phyloP scores from a whole-genome alignment of 2,329 filamentous ascomycete species.

The Bisporella sp. region DNA sequence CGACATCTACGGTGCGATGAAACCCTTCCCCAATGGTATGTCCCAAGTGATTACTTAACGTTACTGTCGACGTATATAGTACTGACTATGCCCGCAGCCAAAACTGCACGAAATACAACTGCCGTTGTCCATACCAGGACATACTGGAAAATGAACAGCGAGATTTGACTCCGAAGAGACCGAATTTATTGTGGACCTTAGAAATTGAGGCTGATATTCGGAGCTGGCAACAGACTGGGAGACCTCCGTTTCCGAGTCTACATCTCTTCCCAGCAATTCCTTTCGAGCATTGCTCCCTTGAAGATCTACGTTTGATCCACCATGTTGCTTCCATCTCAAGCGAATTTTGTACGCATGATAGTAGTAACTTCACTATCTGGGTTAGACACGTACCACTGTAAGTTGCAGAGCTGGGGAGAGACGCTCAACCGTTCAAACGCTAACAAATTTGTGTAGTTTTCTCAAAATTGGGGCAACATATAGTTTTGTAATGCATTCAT shows the following conservation, averaged over 20 bases:
- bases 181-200: conserved; percentile 78
- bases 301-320: conserved; percentile 82
- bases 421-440: conserved; percentile 23
- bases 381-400: conserved; percentile 88
- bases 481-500: conserved; percentile 86
- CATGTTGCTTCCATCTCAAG: conserved; percentile 83
- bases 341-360: conserved; percentile 69
- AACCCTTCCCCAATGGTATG: too few species aligned
- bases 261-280: conserved; percentile 68
- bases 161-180: too few species aligned
- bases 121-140: too few species aligned
- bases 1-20: too few species aligned
- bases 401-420: conserved; percentile 32
- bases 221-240: conserved; percentile 75
- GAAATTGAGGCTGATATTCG: conserved; percentile 76
- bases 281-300: conserved; percentile 64
- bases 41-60: too few species aligned
- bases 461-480: conserved; percentile 75
- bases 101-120: too few species aligned
- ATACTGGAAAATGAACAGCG: too few species aligned
- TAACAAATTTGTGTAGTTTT: conserved; percentile 48
- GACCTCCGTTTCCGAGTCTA: conserved; percentile 80
- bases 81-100: too few species aligned
- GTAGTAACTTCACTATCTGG: conserved; percentile 85
- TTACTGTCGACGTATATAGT: too few species aligned